phyloP scores from a whole-genome alignment of 108 stramenopile species.

The Epithemia pelagica region DNA sequence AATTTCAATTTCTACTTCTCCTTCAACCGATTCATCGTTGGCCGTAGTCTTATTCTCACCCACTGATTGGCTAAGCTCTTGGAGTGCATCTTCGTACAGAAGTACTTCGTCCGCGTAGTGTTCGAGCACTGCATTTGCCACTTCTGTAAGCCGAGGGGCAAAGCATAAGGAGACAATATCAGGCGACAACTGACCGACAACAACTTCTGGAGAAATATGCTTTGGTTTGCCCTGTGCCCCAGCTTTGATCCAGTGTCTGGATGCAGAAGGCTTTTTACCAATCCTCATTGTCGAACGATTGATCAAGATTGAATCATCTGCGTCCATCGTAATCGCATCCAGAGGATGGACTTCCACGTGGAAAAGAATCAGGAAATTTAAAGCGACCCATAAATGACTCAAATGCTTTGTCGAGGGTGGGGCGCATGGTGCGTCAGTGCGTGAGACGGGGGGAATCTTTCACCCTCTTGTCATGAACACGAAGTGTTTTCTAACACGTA shows the following conservation, averaged over 20 bases:
- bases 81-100: constrained; percentile 27
- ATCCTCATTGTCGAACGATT: constrained; percentile 4
- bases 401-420: too few species aligned
- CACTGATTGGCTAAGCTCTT: neutral
- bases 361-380: too few species aligned
- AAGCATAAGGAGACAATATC: constrained; percentile 53
- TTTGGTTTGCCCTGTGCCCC: constrained; percentile 24
- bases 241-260: constrained; percentile 7
- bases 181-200: constrained; percentile 64
- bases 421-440: too few species aligned
- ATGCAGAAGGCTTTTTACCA: constrained; percentile 1
- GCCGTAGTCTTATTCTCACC: neutral
- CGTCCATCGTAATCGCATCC: too few species aligned
- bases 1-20: constrained; percentile 16
- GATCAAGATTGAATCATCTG: neutral
- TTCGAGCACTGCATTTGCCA: constrained; percentile 43
- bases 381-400: too few species aligned
- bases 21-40: neutral
- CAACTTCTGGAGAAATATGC: constrained; percentile 34
- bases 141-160: constrained; percentile 35
- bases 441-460: too few species aligned
- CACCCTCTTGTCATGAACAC: too few species aligned
- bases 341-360: too few species aligned
- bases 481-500: too few species aligned
- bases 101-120: constrained; percentile 45